Percentiles rank a stretch among this genome's conserved stretches.
Conservation (phyloP, 177 flowering plant genomes). For the Telopea speciosissima region DNA sequence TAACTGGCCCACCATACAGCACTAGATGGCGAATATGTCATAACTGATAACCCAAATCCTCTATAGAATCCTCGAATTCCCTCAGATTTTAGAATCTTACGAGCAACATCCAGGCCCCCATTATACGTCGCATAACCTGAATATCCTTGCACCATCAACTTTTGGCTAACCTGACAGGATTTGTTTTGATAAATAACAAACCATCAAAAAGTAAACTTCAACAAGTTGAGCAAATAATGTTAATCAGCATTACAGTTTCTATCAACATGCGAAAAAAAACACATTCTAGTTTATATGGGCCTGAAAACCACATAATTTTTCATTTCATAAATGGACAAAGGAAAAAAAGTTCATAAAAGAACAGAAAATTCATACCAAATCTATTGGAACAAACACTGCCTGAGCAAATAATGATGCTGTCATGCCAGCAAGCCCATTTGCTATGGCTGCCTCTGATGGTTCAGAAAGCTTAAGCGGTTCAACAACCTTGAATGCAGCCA, state of each 20-base stretch:
- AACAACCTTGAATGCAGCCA: conserved; percentile 58
- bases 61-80: conserved; percentile 85
- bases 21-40: conserved; percentile 96
- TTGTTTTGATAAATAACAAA: conserved; percentile 9
- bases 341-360: neutral
- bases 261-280: neutral
- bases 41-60: conserved; percentile 89
- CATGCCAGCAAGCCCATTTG: conserved; percentile 96
- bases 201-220: conserved; percentile 2
- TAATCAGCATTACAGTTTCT: neutral
- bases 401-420: conserved; percentile 69
- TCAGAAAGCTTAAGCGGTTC: conserved; percentile 73
- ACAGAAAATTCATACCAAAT: conserved; percentile 57
- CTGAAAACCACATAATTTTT: neutral
- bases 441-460: conserved; percentile 81
- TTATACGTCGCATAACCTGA: conserved; percentile 77
- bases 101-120: conserved; percentile 93
- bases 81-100: conserved; percentile 62
- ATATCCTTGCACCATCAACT: conserved; percentile 97
- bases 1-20: conserved; percentile 99
- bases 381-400: conserved; percentile 91
- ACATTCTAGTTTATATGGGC: neutral
- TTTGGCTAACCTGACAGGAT: conserved; percentile 74
- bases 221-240: neutral
- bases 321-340: neutral